phyloP scores from a whole-genome alignment of 1,284 basidiomycete species.

The Anthracocystis walkeri region DNA sequence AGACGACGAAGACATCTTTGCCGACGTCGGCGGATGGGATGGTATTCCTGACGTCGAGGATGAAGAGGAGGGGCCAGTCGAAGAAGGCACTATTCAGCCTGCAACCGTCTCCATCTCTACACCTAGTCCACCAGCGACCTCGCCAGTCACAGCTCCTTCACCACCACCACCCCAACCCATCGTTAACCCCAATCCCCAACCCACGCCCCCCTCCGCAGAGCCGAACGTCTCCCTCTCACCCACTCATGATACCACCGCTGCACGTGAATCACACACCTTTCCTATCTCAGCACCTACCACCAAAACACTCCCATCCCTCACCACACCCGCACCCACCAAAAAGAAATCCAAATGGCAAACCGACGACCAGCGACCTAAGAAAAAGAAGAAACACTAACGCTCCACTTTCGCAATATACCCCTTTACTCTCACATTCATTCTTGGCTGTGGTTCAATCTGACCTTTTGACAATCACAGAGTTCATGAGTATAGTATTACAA shows the following conservation, averaged over 20 bases:
- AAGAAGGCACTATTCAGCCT: slow-evolving; percentile 29
- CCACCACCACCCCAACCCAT: not conserved
- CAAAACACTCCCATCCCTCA: no score
- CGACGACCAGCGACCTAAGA: slow-evolving; percentile 20
- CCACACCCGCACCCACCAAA: not conserved
- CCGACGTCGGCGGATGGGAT: slow-evolving; percentile 83
- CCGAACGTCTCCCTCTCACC: not conserved
- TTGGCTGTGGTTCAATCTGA: no score
- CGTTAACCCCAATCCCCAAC: not conserved
- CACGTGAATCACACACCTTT: not conserved
- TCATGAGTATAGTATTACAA: not conserved
- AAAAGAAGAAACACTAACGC: slow-evolving; percentile 27
- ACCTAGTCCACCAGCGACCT: not conserved
- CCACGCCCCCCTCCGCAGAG: no score
- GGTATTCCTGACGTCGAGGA: slow-evolving; percentile 71
- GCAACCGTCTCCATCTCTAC: not conserved
- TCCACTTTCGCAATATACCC: not conserved
- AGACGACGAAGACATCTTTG: slow-evolving; percentile 80
- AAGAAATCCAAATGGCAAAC: slow-evolving; percentile 44
- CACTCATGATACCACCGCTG: not conserved
- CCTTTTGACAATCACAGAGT: not conserved
- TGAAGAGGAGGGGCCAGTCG: slow-evolving; percentile 60
- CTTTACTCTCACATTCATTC: not conserved
- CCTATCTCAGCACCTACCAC: not conserved
- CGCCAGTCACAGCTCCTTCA: not conserved